Evolutionary conservation across 345 rosid species (phyloP).

Genomic region (Gossypium longicalyx): DNA sequence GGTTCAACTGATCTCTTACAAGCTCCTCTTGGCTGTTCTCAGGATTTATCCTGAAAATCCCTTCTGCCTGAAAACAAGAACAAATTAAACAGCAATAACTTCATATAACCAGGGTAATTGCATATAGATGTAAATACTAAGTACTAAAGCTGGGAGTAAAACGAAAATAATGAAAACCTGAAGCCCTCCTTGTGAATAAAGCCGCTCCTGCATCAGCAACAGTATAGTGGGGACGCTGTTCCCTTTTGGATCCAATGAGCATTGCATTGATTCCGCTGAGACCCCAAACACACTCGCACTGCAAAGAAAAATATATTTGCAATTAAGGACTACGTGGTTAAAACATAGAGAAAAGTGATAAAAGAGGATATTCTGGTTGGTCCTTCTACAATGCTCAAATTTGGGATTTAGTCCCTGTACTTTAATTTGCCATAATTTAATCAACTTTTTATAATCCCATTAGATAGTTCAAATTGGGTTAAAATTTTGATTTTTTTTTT

Average conservation of each 20-base stretch:
- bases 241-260: slow-evolving; percentile 72
- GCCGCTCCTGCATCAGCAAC: slow-evolving; percentile 79
- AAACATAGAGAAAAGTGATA: no score
- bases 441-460: no score
- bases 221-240: slow-evolving; percentile 94
- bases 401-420: no score
- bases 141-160: neutral
- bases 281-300: slow-evolving; percentile 96
- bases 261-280: slow-evolving; percentile 95
- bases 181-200: slow-evolving; percentile 74
- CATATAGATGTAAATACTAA: neutral
- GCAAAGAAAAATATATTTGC: slow-evolving; percentile 18
- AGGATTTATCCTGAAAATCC: slow-evolving; percentile 91
- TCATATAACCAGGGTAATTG: neutral
- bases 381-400: no score
- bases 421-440: no score
- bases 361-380: no score
- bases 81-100: slow-evolving; percentile 7
- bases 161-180: slow-evolving; percentile 41
- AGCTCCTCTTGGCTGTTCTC: slow-evolving; percentile 94
- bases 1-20: slow-evolving; percentile 82
- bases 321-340: slow-evolving; percentile 9
- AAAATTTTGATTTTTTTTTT: no score
- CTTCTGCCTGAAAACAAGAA: slow-evolving; percentile 63
- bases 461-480: no score